Conservation (phyloP, 169 alveolate genomes). For the Cryptosporidium sp. region DNA sequence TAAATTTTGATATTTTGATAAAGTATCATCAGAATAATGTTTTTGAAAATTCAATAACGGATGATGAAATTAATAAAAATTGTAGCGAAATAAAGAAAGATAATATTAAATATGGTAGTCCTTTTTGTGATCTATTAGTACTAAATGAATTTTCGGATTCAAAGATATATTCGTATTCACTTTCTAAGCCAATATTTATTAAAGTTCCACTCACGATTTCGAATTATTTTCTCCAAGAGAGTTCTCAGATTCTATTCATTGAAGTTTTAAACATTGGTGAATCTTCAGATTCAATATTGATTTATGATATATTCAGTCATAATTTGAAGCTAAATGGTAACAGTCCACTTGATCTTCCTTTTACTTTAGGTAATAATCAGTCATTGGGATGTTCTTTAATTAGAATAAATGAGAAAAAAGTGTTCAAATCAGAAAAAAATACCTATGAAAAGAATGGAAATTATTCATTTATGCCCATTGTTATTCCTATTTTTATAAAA, state of each 20-base stretch:
- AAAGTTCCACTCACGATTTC: slow-evolving; percentile 58
- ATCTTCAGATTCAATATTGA: slow-evolving; percentile 9
- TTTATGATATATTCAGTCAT: slow-evolving; percentile 49
- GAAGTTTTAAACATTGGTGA: slow-evolving; percentile 55
- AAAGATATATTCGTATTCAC: background rate
- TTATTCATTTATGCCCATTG: background rate
- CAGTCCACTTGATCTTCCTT: slow-evolving; percentile 10
- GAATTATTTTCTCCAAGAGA: slow-evolving; percentile 44
- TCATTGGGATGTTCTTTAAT: slow-evolving; percentile 41
- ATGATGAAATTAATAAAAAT: background rate
- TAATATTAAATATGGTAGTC: background rate
- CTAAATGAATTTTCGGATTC: slow-evolving; percentile 6
- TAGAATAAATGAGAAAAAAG: background rate
- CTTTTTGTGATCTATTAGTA: background rate
- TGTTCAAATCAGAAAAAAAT: background rate
- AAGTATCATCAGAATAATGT: slow-evolving; percentile 5
- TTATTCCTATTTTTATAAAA: slow-evolving; percentile 58
- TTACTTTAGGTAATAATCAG: slow-evolving; percentile 16
- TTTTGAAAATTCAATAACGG: background rate
- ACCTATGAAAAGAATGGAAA: background rate
- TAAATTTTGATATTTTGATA: slow-evolving; percentile 33
- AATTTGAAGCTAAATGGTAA: background rate
- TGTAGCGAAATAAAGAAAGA: background rate
- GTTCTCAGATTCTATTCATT: slow-evolving; percentile 33
- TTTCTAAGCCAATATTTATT: slow-evolving; percentile 47